Percentiles rank a stretch among this genome's conserved stretches.
Evolutionary conservation across 768 basidiomycete genomes (phyloP).

Genomic region (Mycena crocata): DNA sequence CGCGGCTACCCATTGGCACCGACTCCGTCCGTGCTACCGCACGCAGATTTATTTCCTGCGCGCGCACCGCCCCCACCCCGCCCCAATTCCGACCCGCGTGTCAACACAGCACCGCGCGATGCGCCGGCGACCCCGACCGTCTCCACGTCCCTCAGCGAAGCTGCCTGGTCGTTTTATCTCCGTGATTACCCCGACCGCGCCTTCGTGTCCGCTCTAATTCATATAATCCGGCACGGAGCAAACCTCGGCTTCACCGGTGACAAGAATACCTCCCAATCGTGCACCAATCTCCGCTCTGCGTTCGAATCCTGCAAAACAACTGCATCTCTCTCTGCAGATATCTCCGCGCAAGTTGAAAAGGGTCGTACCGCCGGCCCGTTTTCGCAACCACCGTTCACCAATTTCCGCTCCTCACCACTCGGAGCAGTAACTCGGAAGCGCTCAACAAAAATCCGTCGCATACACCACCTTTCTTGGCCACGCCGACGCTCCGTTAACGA

Average conservation of each 20-base stretch:
- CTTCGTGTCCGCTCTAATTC: slow-evolving; percentile 27
- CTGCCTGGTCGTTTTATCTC: slow-evolving; percentile 26
- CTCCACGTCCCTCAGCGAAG: slow-evolving; percentile 13
- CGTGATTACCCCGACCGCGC: slow-evolving; percentile 27
- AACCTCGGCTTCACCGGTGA: slow-evolving; percentile 19
- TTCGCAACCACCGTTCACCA: slow-evolving; percentile 24
- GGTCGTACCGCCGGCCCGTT: slow-evolving; percentile 33
- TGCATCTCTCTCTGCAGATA: slow-evolving; percentile 9
- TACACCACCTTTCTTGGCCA: slow-evolving; percentile 39
- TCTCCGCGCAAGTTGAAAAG: slow-evolving; percentile 23
- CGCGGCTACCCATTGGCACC: background rate
- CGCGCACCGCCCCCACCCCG: slow-evolving; percentile 9
- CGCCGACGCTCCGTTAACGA: slow-evolving; percentile 33
- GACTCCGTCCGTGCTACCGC: background rate
- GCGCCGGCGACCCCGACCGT: background rate
- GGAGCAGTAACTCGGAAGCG: slow-evolving; percentile 34
- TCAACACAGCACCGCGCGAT: slow-evolving; percentile 16
- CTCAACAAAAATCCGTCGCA: slow-evolving; percentile 29
- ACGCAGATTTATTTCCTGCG: slow-evolving; percentile 2
- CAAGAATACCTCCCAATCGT: slow-evolving; percentile 21
- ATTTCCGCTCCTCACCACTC: slow-evolving; percentile 37
- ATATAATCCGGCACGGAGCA: slow-evolving; percentile 28
- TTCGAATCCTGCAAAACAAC: slow-evolving; percentile 23
- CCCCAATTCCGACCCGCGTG: slow-evolving; percentile 30
- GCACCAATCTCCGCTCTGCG: slow-evolving; percentile 33